Evolutionary conservation across 2,329 filamentous ascomycete genomes (phyloP), one percentile per base, ranked within the genome.

Genomic region (Hypoxylon sp.): DNA sequence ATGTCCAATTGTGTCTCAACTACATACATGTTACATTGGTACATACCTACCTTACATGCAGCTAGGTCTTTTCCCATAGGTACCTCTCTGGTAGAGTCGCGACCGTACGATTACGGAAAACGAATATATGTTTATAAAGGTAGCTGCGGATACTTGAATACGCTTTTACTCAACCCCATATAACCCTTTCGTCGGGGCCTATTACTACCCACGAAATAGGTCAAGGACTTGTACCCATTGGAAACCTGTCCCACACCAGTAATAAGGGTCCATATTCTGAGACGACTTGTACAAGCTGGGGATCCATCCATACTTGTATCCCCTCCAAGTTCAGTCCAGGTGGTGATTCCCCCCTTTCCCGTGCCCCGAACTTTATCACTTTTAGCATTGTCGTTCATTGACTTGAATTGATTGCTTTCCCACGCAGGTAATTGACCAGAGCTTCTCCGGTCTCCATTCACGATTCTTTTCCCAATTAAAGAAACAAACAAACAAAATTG

Each of bases 261-360:
- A 55, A 60, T 65, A 64, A 64, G 61, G 61, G 61, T 64, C 61
- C 46, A 52, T 52, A 55, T 51, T 60, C 60, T 64, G 61, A 64
- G 61, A 64, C 60, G 59, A 55, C 34, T 49, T 51, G 55, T 32
- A 25, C 46, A 32, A 13, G 46, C 45, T 41, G 51, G 36, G 25
- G 36, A 21, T 49, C 53, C 59, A 63, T 67, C 60, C 59, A 64
- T 59, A 60, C 19, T 46, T 60, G 56, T 65, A 58, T 60, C 67
- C 67, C 67, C 67, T 66, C 67, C 67, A 66, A 46, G 38, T 43
- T 19, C 38, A 43, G 38, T 43, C 38, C 19, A 9, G 38, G 50
- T 60, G 32, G 58, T 19, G 45, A 56, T 48, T 53, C 55, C 66
- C 66, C 66, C 67, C 55, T 60, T 66, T 60, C 59, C 43, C 36